Evolutionary conservation across 257 asterid genomes (phyloP).

Genomic region (Nicotiana benthamiana): DNA sequence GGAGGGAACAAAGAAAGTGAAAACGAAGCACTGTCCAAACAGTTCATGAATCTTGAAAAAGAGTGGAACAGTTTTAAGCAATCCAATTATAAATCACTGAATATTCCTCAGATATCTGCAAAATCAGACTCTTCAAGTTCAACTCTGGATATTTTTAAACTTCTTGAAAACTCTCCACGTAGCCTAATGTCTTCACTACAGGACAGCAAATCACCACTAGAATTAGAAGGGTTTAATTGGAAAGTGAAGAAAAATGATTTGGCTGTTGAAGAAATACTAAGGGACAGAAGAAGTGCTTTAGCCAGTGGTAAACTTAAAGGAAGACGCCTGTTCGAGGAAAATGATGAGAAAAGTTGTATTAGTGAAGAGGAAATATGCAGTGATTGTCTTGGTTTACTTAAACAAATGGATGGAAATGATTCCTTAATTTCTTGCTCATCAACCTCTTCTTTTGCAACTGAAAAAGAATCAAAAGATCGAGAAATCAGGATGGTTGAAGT

Average conservation of each 20-base stretch:
- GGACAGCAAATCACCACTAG: constrained; percentile 8
- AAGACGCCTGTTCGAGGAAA: constrained; percentile 27
- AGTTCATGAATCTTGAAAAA: constrained; percentile 11
- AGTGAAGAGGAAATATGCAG: neutral
- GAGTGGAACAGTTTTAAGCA: constrained; percentile 18
- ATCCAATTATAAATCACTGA: neutral
- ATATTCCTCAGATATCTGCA: neutral
- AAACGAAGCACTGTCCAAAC: constrained; percentile 14
- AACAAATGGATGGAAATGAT: constrained; percentile 2
- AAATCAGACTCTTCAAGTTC: neutral
- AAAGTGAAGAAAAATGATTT: constrained; percentile 13
- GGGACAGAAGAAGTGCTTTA: constrained; percentile 36
- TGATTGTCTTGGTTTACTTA: neutral
- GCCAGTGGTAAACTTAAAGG: constrained; percentile 35
- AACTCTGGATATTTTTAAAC: neutral
- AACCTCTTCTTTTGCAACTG: neutral
- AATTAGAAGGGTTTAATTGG: constrained; percentile 6
- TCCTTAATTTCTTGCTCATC: neutral
- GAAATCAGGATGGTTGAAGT: neutral
- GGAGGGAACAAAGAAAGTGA: constrained; percentile 15
- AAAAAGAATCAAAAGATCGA: neutral
- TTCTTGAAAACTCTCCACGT: constrained; percentile 33
- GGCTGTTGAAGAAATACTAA: constrained; percentile 31
- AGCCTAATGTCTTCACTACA: constrained; percentile 42
- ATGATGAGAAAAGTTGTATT: neutral